Evolutionary conservation across 345 rosid genomes (phyloP).

Genomic region (Rhodamnia argentea): DNA sequence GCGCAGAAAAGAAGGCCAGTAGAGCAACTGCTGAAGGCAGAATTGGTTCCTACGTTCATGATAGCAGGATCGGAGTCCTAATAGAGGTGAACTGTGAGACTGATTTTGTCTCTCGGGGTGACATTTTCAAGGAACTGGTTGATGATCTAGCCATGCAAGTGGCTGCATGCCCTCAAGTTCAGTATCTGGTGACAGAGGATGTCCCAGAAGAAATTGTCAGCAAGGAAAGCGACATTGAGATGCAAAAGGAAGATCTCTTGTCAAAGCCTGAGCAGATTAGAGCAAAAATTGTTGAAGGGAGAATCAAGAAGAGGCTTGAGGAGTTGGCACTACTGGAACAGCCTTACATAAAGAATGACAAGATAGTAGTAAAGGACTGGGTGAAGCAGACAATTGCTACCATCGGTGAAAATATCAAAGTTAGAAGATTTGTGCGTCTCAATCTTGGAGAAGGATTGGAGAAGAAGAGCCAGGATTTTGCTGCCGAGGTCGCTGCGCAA

Average conservation of each 20-base stretch:
- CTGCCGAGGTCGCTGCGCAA: slow-evolving; percentile 97
- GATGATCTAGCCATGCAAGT: slow-evolving; percentile 97
- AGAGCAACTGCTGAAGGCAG: slow-evolving; percentile 92
- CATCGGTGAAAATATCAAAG: slow-evolving; percentile 89
- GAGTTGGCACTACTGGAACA: slow-evolving; percentile 90
- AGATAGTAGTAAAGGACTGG: slow-evolving; percentile 75
- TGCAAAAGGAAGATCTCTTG: slow-evolving; percentile 92
- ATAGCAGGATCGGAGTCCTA: slow-evolving; percentile 88
- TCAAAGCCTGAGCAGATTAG: slow-evolving; percentile 91
- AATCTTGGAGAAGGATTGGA: slow-evolving; percentile 92
- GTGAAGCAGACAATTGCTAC: slow-evolving; percentile 92
- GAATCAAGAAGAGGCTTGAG: slow-evolving; percentile 81
- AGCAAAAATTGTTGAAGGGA: slow-evolving; percentile 83
- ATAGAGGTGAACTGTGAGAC: slow-evolving; percentile 95
- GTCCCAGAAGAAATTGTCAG: slow-evolving; percentile 67
- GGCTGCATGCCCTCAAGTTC: slow-evolving; percentile 90
- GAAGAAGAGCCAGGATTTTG: slow-evolving; percentile 92
- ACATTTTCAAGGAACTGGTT: slow-evolving; percentile 85
- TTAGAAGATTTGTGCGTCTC: slow-evolving; percentile 70
- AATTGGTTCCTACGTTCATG: slow-evolving; percentile 90
- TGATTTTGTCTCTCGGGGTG: slow-evolving; percentile 92
- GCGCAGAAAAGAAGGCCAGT: slow-evolving; percentile 91
- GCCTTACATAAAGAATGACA: slow-evolving; percentile 87
- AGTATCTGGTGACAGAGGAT: slow-evolving; percentile 73
- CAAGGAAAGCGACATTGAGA: slow-evolving; percentile 85